Percentiles rank a stretch among this genome's conserved stretches.
phyloP scores from a whole-genome alignment of 2,329 filamentous ascomycete genomes.

The Monosporascus sp. region DNA sequence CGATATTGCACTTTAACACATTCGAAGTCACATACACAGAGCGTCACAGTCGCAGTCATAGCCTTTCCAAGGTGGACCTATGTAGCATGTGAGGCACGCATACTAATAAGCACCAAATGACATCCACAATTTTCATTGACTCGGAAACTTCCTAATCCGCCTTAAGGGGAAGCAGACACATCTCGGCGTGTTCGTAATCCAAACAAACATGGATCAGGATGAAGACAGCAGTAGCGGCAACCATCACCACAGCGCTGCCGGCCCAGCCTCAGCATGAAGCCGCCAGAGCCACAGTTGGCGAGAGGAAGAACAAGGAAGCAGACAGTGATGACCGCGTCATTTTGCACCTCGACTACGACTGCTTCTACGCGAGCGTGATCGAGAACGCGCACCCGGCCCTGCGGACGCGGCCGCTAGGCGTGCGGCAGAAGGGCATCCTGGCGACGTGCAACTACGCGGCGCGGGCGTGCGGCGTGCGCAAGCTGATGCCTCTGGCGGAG shows the following conservation, averaged over 20 bases:
- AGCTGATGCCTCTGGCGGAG: conserved; percentile 80
- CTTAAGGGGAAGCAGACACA: background rate
- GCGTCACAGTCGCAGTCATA: no score
- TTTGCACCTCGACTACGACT: conserved; percentile 83
- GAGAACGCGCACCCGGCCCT: conserved; percentile 74
- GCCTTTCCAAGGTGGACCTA: no score
- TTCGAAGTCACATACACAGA: no score
- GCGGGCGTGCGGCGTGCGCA: conserved; percentile 64
- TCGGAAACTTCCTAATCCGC: no score
- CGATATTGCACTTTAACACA: no score
- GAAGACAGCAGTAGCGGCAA: conserved; percentile 10
- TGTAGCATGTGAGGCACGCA: no score
- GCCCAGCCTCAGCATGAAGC: no score
- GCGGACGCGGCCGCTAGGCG: conserved; percentile 68
- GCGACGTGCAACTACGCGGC: conserved; percentile 95
- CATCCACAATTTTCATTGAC: no score
- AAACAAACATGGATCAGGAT: conserved; percentile 24
- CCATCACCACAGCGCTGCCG: no score
- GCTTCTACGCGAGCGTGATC: conserved; percentile 90
- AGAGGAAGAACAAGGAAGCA: no score
- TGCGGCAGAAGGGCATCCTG: conserved; percentile 89
- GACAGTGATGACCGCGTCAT: conserved; percentile 56
- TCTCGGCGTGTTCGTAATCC: background rate
- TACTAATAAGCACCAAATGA: no score
- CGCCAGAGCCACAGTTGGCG: no score